Evolutionary conservation across 2,329 filamentous ascomycete species (phyloP), one percentile per base, ranked within the genome.

Genomic region (Myriosclerotinia scirpicola): DNA sequence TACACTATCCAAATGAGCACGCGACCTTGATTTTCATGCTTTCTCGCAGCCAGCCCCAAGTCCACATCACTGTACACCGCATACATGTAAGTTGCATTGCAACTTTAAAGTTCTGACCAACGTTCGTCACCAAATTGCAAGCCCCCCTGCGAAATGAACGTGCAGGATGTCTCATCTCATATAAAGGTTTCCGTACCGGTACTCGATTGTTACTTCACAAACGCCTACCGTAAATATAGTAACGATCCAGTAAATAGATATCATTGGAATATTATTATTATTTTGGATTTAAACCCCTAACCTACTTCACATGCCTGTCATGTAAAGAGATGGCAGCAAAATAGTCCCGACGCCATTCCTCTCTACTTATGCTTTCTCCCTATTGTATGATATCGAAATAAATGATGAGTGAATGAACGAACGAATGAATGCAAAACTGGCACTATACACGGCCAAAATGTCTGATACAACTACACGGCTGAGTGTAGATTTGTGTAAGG

Each of bases 381-480:
- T 65, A 56, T 42, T 59, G 52, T 65, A 30, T 65, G 8, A 52
- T 44, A 34, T 40, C 36, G 46, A 34, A 65, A 44, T 59, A 64
- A 50, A 34, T 54, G 22, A 58, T 15, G 30, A 48, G 22, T 46
- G 42, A 36, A n/a, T n/a, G n/a, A n/a, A n/a, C n/a, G n/a, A n/a
- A n/a, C n/a, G n/a, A n/a, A n/a, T n/a, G n/a, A n/a, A 36, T 46
- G 56, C 52, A 64, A 58, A 64, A 50, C 30, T 20, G 22, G 22
- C 63, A 59, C 42, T 59, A 34, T 52, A 65, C 63, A 65, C 59
- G 63, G 54, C 63, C 54, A 59, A 30, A 44, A 65, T 44, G 22
- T 65, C 63, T 65, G 63, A 46, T 65, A 52, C 63, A 58, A 65
- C 63, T 59, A 65, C 54, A 65, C 63, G 40, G 26, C 2, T 15